Evolutionary conservation across 257 asterid species (phyloP).

Genomic region (Nicotiana paniculata): DNA sequence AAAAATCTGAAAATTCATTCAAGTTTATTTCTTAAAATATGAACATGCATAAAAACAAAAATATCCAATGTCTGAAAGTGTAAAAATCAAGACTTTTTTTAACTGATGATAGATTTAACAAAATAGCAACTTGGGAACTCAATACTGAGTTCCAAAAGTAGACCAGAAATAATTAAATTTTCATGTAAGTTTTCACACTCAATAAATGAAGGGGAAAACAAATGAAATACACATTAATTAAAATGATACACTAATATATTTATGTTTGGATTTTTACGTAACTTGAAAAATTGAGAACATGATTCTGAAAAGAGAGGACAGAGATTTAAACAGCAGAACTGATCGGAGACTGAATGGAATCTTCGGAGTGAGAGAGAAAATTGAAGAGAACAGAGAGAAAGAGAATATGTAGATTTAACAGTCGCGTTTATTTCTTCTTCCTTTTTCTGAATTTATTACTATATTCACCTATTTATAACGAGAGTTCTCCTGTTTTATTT

Average conservation of each 20-base stretch:
- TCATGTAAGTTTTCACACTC: neutral
- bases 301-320: slow-evolving; percentile 11
- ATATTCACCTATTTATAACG: neutral
- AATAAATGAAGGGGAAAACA: neutral
- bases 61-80: neutral
- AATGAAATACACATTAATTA: neutral
- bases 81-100: neutral
- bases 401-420: slow-evolving; percentile 15
- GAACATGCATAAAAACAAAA: neutral
- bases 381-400: neutral
- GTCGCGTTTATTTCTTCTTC: neutral
- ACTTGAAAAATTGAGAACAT: slow-evolving; percentile 35
- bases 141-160: neutral
- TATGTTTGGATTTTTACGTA: neutral
- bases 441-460: neutral
- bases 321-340: slow-evolving; percentile 7
- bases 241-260: neutral
- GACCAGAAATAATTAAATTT: neutral
- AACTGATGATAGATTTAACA: neutral
- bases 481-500: neutral
- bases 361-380: slow-evolving; percentile 4
- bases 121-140: neutral
- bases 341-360: slow-evolving; percentile 15
- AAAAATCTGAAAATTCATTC: neutral
- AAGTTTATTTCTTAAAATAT: neutral